Conservation (phyloP, 176 grass and related monocot species). For the Dendrocalamus sinicus region DNA sequence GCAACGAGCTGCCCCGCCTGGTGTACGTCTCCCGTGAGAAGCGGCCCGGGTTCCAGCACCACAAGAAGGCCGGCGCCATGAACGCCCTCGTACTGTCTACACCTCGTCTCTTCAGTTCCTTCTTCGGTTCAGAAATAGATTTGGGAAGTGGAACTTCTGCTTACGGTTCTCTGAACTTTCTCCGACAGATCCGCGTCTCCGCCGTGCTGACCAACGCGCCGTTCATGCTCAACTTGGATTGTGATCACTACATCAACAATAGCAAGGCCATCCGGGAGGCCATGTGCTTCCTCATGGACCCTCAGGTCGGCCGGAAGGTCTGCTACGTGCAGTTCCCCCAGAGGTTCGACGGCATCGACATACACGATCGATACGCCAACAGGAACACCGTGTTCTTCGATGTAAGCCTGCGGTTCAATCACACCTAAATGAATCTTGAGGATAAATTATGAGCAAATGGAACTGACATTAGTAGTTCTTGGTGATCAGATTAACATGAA, state of each 20-base stretch:
- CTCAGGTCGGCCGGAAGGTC: conserved; percentile 78
- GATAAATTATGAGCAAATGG: neutral
- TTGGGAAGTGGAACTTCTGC: neutral
- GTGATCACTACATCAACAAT: conserved; percentile 99
- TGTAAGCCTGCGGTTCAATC: conserved; percentile 44
- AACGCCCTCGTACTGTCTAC: conserved; percentile 70
- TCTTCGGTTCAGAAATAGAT: neutral
- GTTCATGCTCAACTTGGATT: conserved; percentile 98
- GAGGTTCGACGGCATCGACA: conserved; percentile 96
- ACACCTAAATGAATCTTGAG: neutral
- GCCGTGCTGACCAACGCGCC: conserved; percentile 97
- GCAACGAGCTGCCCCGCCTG: conserved; percentile 89
- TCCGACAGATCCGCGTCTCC: conserved; percentile 77
- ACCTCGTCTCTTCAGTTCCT: neutral
- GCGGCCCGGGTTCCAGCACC: conserved; percentile 90
- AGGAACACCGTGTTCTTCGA: conserved; percentile 97
- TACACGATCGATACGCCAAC: conserved; percentile 89
- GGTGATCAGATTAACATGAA: conserved; percentile 95
- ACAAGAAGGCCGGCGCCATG: conserved; percentile 99
- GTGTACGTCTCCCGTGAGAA: conserved; percentile 99
- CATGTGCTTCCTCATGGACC: conserved; percentile 99
- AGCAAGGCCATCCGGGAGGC: conserved; percentile 94
- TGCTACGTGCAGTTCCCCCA: conserved; percentile 99
- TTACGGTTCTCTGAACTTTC: neutral
- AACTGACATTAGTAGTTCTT: neutral